Base-by-base conservation (phyloP, 192 early-diverging fungal genomes). In the Linnemannia hyalina region DNA sequence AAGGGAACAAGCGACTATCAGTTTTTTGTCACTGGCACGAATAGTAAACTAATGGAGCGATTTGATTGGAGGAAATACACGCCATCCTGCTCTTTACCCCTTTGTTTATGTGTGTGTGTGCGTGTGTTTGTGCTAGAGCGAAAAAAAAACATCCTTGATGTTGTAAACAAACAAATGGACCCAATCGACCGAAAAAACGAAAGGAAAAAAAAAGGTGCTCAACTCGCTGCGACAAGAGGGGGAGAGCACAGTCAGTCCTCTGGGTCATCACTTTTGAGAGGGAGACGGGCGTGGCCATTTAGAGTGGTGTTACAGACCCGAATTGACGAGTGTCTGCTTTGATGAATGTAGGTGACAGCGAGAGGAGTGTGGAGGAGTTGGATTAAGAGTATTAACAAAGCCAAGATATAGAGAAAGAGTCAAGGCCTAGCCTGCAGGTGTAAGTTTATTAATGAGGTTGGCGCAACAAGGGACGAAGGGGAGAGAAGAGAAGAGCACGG, bases 11-110 rank as follows among this genome's bases (percentile, higher is more conserved):
- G 49, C 71, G 35, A 36, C 41, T 38, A 70, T 41, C 41, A 22
- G 38, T 70, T 38, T 65, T 65, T 10, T 26, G 60, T 22, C 6
- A 6, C 15, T 44, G 41, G 71, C 38, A 26, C 41, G 71, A 46
- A 46, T 1, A 32, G 23, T 10, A 42, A 38, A 72, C 38, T 23
- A 42, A 72, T 42, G 26, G 22, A 23, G 46, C 4, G 20, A 29
- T 73, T 46, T 73, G 71, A 73, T 73, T 73, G 71, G 71, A 46
- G 4, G 42, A 29, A 73, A 46, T 46, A 46, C 71, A 73, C 71
- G 71, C 71, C 71, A 73, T 73, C 71, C 38, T 70, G 69, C 40
- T 70, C 69, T 41, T 11, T 42, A 0, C 69, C 18, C 69, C 69
- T 70, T 77, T 69, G 38, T 77, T 69, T 77, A 15, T 52, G 29